Evolutionary conservation across 495 filamentous ascomycete species (phyloP), one percentile per base, ranked within the genome.

Genomic region (Evansstolkia leycettana): DNA sequence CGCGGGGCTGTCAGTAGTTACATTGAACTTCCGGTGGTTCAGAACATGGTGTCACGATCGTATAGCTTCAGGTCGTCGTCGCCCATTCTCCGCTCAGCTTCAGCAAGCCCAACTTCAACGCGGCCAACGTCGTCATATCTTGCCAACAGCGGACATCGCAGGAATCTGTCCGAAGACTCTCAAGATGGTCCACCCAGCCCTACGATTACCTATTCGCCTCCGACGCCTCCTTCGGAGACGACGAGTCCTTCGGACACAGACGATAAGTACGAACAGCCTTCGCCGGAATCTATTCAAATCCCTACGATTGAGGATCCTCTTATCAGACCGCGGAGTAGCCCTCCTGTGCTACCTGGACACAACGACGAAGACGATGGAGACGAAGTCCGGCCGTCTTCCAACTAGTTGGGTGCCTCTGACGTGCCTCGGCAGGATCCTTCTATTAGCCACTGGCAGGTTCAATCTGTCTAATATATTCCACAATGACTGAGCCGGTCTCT

Each of bases 21-120:
- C 41, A 60, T 73, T 29, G 75, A 77, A 31, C 48, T 73, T 17
- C 73, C 72, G 4, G 51, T 73, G 13, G 52, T 73, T 8, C 75
- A 77, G 42, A 69, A 69, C 36, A 70, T 75, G 55, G 62, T 77
- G 33, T 48, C 60, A 14, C 66, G 61, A 14, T 74, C 70, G 23
- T 60, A 60, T 40, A 61, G 54, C 41, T 39, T 64, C 33, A 57
- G 59, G 10, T 51, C 54, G n/a, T 55, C 58, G 2, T 62, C 61
- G 1, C 56, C 66, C 1, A 38, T 55, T 2, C 60, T 62, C 33
- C 62, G 60, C 19, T 60, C 64, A 11, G 57, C 65, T 11, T 61
- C 64, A 1, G 48, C 48, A 9, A 73, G 65, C 33, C 69, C 69
- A 0, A 53, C 56, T 1, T 60, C 60, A 7, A 61, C 64, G 1